These are phyloP conservation scores for Ophiostoma ips DNA, from an alignment of 2,329 filamentous ascomycete genomes.

Conservation along the genomic window DNA sequence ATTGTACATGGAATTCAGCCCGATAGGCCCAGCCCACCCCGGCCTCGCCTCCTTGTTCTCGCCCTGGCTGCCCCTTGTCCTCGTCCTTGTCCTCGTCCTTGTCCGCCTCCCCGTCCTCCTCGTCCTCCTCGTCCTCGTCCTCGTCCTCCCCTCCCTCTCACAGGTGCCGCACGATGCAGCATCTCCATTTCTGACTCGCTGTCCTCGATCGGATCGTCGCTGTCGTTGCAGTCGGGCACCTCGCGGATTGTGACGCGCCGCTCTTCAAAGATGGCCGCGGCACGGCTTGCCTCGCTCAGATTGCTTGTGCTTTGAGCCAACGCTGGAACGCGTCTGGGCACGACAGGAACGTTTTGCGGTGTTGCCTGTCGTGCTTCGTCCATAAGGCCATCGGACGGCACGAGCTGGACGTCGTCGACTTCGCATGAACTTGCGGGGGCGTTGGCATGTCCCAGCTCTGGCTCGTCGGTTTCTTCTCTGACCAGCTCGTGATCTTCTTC, in stretches of 20 bases:
- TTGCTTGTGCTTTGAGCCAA: not conserved
- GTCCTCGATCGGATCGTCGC: constrained; percentile 3
- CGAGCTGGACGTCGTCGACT: not conserved
- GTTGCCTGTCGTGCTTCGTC: not conserved
- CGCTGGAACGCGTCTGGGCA: not conserved
- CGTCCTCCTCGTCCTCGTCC: not conserved
- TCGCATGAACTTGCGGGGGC: not conserved
- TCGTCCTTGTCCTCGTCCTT: too few species aligned
- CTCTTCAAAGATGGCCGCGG: not conserved
- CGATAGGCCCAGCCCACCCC: not conserved
- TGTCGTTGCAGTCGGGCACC: not conserved
- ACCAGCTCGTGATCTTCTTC: not conserved
- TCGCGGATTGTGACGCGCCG: not conserved
- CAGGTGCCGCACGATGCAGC: not conserved
- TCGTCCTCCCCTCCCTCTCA: not conserved
- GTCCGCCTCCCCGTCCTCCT: too few species aligned
- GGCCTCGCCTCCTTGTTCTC: not conserved
- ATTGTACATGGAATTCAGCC: too few species aligned
- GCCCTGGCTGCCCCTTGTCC: not conserved
- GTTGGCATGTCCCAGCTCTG: not conserved
- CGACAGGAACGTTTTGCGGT: not conserved
- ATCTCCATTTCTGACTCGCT: constrained; percentile 1
- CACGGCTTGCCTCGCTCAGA: not conserved
- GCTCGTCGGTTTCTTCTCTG: not conserved
- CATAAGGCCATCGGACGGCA: not conserved